Evolutionary conservation across 1,284 basidiomycete species (phyloP).

Genomic region (Trichosporon faecale): DNA sequence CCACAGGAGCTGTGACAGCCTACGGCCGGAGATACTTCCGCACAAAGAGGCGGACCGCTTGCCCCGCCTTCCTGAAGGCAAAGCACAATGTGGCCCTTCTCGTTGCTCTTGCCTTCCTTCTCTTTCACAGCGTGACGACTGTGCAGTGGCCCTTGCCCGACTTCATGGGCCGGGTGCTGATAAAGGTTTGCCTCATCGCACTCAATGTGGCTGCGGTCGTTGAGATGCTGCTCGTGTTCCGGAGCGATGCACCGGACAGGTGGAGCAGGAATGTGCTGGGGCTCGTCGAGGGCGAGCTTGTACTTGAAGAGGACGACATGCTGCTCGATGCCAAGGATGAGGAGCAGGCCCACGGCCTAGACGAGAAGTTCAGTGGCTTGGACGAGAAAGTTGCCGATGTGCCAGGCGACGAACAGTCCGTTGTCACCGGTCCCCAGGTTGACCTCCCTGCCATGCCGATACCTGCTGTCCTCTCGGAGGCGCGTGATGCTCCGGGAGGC

Average conservation of each 20-base stretch:
- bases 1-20: background rate
- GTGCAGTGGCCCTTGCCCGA: background rate
- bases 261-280: background rate
- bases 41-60: background rate
- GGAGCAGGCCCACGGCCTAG: background rate
- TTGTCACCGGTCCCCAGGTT: background rate
- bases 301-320: background rate
- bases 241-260: background rate
- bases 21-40: background rate
- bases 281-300: background rate
- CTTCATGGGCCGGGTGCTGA: background rate
- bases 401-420: background rate
- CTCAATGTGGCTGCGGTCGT: background rate
- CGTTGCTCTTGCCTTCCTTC: background rate
- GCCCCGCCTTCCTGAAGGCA: background rate
- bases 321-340: background rate
- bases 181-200: background rate
- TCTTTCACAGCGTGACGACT: background rate
- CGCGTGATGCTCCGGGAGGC: no score
- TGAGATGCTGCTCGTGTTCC: background rate
- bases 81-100: background rate
- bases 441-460: background rate
- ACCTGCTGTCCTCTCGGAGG: no score
- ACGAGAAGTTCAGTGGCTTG: background rate
- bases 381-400: background rate